Percentiles rank a stretch among this genome's conserved stretches.
Evolutionary conservation across 2,329 filamentous ascomycete genomes (phyloP).

Genomic region (Neonectria hederae): DNA sequence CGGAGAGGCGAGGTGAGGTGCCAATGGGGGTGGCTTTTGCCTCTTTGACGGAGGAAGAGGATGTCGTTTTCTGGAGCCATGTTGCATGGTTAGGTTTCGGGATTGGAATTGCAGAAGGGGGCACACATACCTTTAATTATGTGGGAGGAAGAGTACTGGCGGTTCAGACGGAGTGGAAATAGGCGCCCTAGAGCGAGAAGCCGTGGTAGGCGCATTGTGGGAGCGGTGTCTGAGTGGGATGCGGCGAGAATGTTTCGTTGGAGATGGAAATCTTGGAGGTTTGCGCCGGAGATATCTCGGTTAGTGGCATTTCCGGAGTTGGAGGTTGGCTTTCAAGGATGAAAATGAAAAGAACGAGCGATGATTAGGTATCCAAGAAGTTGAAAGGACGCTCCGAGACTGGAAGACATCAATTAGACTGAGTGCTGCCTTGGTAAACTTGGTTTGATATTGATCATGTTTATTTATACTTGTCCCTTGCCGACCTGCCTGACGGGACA

Average conservation of each 20-base stretch:
- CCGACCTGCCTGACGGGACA: conserved; percentile 13
- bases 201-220: conserved; percentile 29
- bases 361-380: neutral
- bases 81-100: conserved; percentile 24
- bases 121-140: conserved; percentile 39
- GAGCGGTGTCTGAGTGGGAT: conserved; percentile 5
- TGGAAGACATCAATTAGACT: neutral
- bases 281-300: conserved; percentile 42
- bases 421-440: neutral
- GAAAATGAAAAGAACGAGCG: neutral
- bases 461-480: conserved; percentile 11
- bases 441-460: conserved; percentile 10
- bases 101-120: neutral
- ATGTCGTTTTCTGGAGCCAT: conserved; percentile 50
- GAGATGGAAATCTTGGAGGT: conserved; percentile 31
- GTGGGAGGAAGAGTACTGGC: conserved; percentile 42
- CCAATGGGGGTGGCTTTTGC: conserved; percentile 48
- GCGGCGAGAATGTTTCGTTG: conserved; percentile 8
- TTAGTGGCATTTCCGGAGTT: neutral
- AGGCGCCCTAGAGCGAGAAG: conserved; percentile 14
- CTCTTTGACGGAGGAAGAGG: conserved; percentile 52
- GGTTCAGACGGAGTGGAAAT: neutral
- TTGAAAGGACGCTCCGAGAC: neutral
- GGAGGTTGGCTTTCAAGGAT: neutral
- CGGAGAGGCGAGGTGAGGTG: conserved; percentile 51